These are phyloP conservation scores for Neostapfia colusana DNA, from an alignment of 176 grass and related monocot genomes.

Conservation along the genomic window DNA sequence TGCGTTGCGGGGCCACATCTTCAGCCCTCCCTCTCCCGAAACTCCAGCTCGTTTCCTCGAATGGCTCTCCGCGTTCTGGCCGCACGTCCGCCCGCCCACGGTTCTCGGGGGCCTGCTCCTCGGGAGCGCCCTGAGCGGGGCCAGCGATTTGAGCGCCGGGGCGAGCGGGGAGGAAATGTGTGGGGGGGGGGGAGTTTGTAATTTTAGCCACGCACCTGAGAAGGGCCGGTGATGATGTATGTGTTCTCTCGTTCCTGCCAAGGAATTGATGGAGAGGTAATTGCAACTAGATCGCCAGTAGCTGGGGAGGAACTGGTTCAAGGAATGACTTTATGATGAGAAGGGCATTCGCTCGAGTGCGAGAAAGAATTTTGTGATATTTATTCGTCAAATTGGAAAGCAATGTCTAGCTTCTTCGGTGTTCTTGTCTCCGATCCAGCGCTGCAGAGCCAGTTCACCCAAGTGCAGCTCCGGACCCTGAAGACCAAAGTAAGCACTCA, in stretches of 20 bases:
- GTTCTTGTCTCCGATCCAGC: slow-evolving; percentile 86
- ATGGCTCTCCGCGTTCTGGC: slow-evolving; percentile 30
- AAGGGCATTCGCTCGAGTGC: background rate
- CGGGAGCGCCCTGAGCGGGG: slow-evolving; percentile 5
- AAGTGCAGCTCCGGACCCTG: slow-evolving; percentile 86
- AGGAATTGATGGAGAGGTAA: background rate
- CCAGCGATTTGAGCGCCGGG: background rate
- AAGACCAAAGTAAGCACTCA: slow-evolving; percentile 64
- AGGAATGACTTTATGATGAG: slow-evolving; percentile 1
- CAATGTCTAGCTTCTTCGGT: slow-evolving; percentile 81
- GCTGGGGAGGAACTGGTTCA: background rate
- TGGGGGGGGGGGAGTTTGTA: too few species aligned
- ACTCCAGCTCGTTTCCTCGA: background rate
- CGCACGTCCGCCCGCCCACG: slow-evolving; percentile 26
- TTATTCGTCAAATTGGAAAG: slow-evolving; percentile 7
- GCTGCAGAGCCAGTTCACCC: slow-evolving; percentile 97
- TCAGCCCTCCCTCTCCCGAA: slow-evolving; percentile 22
- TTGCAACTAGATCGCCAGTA: background rate
- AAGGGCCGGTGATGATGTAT: background rate
- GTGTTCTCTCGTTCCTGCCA: background rate
- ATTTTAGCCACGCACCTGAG: too few species aligned
- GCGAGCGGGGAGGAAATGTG: background rate
- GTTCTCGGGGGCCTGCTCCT: slow-evolving; percentile 33
- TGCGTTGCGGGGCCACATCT: slow-evolving; percentile 17
- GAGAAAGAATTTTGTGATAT: background rate